These are phyloP conservation scores for Aspergillus nomiae DNA, from an alignment of 2,329 filamentous ascomycete species.

Conservation along the genomic window DNA sequence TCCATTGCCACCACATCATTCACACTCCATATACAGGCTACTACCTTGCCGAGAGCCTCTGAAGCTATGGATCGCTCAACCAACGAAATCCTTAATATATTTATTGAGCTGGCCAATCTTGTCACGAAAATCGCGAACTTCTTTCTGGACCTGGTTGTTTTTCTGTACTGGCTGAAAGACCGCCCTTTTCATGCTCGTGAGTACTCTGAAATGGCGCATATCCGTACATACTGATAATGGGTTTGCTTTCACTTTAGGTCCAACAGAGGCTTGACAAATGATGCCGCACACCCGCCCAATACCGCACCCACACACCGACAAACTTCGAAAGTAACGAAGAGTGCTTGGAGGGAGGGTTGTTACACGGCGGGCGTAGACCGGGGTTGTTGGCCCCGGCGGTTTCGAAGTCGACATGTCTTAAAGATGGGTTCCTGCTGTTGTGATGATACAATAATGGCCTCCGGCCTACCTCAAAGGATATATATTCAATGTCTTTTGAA, in stretches of 20 bases:
- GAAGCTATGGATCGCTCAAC: neutral
- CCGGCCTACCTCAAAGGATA: no score
- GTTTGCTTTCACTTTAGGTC: neutral
- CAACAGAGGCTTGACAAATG: neutral
- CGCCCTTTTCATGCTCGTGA: neutral
- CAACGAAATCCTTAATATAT: neutral
- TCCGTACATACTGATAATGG: neutral
- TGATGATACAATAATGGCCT: no score
- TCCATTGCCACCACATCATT: neutral
- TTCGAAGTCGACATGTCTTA: neutral
- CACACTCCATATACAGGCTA: neutral
- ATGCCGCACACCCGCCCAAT: neutral
- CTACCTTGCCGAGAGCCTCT: fast-evolving
- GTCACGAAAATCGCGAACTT: neutral
- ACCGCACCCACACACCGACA: neutral
- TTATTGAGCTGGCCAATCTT: neutral
- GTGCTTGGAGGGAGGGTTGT: neutral
- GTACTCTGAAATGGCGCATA: no score
- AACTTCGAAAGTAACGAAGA: neutral
- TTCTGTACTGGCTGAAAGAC: neutral
- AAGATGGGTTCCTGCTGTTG: no score
- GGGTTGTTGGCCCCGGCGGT: no score
- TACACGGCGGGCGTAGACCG: no score
- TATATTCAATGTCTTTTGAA: no score
- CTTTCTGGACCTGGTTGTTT: neutral